Evolutionary conservation across 345 rosid species (phyloP).

Genomic region (Zanthoxylum bungeanum): DNA sequence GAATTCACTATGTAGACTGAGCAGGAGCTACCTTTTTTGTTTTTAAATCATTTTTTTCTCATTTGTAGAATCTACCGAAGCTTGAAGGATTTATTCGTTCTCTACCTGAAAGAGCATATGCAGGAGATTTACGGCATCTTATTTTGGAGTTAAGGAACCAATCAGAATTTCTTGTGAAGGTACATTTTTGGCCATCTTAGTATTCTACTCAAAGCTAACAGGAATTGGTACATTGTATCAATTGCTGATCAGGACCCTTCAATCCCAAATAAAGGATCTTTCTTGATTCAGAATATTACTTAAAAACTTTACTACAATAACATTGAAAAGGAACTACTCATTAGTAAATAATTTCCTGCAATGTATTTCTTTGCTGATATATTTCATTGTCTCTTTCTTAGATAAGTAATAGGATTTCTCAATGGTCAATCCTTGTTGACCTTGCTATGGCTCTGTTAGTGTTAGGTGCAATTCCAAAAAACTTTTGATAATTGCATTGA

Average conservation of each 20-base stretch:
- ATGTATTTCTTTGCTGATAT: neutral
- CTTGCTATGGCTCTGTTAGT: neutral
- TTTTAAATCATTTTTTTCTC: neutral
- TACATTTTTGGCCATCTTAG: constrained; percentile 21
- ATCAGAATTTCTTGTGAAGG: constrained; percentile 76
- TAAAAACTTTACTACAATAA: neutral
- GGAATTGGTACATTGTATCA: neutral
- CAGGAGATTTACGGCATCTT: constrained; percentile 71
- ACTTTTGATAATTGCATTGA: neutral
- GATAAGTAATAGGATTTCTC: neutral
- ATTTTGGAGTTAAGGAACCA: constrained; percentile 72
- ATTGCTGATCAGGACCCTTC: neutral
- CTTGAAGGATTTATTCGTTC: constrained; percentile 67
- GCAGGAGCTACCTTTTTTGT: neutral
- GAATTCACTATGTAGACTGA: constrained; percentile 15
- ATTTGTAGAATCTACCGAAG: constrained; percentile 72
- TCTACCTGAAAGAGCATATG: constrained; percentile 66
- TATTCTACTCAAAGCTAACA: neutral
- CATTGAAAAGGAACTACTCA: neutral
- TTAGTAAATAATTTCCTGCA: neutral
- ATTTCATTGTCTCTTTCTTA: neutral
- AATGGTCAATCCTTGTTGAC: neutral
- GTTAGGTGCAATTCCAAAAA: neutral
- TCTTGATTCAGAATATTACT: neutral
- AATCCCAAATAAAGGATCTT: neutral